Base-by-base conservation (phyloP, 2,329 filamentous ascomycete genomes). In the Pseudogymnoascus sp. region DNA sequence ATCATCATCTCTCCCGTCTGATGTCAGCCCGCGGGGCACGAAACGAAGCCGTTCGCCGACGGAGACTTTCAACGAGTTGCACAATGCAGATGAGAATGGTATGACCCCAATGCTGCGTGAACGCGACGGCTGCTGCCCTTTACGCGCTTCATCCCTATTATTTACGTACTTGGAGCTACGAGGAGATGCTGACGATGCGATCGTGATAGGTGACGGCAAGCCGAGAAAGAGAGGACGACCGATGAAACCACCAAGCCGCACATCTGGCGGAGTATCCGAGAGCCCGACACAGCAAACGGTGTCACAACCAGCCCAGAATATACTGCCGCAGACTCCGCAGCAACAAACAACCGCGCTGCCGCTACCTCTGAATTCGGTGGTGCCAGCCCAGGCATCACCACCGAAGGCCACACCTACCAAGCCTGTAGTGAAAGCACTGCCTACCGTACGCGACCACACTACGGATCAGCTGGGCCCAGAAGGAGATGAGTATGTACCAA, bases 401-500 rank as follows among this genome's bases (percentile, higher is more conserved):
- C 86, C 90, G 22, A 94, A 93, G 75, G 83, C 88, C 2, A 91
- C 91, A 3, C 89, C 90, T 4, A 87, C 87, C 35, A 95, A 95
- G 77, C 82, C 86, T 8, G 90, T 93, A 7, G 82, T 97, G 69
- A 99, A 99, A 77, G 94, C 94, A 0, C 81, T 99, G 45, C 94
- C 94, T 2, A 97, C 94, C 3, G 94, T 97, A 12, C 83, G 94
- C 75, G 94, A 99, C 72, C 94, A 99, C 74, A 99, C 94, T 2
- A 97, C 93, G 14, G 93, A 97, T 73, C 93, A 97, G 75, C 84
- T 99, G 30, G 91, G 90, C 60, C 82, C 89, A 28, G 90, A 91
- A 70, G 90, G 90, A 65, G 94, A 97, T 74, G 94, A 99, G 76
- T 99, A 97, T 75, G 82, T 97, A 36, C 92, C 93, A 25, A 88